Evolutionary conservation across 192 early-diverging fungal species (phyloP), one percentile per base, ranked within the genome.

Genomic region (Backusella australiensis): DNA sequence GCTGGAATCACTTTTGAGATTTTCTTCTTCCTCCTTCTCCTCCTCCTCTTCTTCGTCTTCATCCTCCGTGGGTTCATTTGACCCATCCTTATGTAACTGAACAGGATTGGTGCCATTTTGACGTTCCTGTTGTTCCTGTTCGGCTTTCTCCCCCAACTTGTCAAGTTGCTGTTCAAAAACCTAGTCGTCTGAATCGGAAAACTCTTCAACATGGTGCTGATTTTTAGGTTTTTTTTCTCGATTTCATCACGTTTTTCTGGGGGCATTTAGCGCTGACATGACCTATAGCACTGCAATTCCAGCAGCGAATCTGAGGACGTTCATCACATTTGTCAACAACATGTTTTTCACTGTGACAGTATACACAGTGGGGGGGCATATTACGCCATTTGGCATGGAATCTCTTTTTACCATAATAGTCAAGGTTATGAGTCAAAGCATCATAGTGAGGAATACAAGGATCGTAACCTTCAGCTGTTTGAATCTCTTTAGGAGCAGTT

Each of bases 151-250:
- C 29, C 29, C 29, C 1, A 29, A 29, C 1, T 1, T 29, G 29
- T 1, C 1, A 29, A 29, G 29, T 29, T 29, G 29, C 1, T 29
- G 29, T 1, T 29, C 29, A 1, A 29, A 29, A 29, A 0, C 1
- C 0, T 59, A 6, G 9, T 23, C 53, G 7, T 59, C 53, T 8
- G 53, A 3, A 2, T 23, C 53, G 0, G 53, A 59, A 26, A 59
- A 59, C 0, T 26, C 21, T 0, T 8, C 23, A 3, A 0, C 21
- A 2, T 0, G 53, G 8, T 21, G 53, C 0, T 7, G 0, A 26
- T 26, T 0, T 26, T 26, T 23, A 11, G 53, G 53, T 23, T 59
- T 26, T 59, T 59, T 59, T 59, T 0, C 53, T 21, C 23, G 6
- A 11, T 8, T 59, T 59, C 3, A 19, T 3, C 53, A 59, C 11